phyloP scores from a whole-genome alignment of 768 basidiomycete genomes.

The Xanthoconium purpureum region DNA sequence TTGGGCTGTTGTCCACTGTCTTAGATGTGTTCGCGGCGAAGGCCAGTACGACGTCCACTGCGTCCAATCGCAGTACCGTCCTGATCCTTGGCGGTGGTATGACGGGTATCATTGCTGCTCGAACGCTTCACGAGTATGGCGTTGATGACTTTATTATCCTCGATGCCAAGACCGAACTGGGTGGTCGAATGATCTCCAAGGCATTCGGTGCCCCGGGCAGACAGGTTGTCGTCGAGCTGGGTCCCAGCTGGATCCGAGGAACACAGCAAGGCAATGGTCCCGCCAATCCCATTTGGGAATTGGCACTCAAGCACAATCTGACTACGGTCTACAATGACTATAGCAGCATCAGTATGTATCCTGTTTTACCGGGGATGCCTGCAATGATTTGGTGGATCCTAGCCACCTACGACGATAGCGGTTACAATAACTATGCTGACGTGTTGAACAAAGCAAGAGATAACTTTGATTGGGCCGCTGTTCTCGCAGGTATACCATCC shows the following conservation, averaged over 20 bases:
- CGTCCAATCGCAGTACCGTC: slow-evolving; percentile 32
- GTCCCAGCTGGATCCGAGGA: slow-evolving; percentile 63
- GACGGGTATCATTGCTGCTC: slow-evolving; percentile 63
- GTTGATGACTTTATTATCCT: slow-evolving; percentile 57
- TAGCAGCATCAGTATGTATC: slow-evolving; percentile 42
- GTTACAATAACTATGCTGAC: slow-evolving; percentile 46
- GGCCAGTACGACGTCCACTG: not conserved
- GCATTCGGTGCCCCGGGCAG: slow-evolving; percentile 40
- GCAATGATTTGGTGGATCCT: not conserved
- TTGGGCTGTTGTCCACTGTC: slow-evolving; percentile 2
- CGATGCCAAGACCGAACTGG: slow-evolving; percentile 58
- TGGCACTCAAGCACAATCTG: slow-evolving; percentile 55
- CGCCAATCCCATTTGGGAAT: slow-evolving; percentile 56
- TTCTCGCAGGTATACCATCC: slow-evolving; percentile 40
- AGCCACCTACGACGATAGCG: slow-evolving; percentile 57
- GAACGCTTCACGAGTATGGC: slow-evolving; percentile 50
- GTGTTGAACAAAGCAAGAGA: slow-evolving; percentile 41
- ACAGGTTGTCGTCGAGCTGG: slow-evolving; percentile 49
- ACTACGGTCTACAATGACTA: slow-evolving; percentile 44
- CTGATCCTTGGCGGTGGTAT: slow-evolving; percentile 68
- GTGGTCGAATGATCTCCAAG: slow-evolving; percentile 55
- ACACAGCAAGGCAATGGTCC: slow-evolving; percentile 46
- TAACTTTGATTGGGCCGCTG: slow-evolving; percentile 40
- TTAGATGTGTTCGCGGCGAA: slow-evolving; percentile 5
- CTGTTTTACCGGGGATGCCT: not conserved